Conservation (phyloP, 768 basidiomycete species). For the Mycena galericulata region DNA sequence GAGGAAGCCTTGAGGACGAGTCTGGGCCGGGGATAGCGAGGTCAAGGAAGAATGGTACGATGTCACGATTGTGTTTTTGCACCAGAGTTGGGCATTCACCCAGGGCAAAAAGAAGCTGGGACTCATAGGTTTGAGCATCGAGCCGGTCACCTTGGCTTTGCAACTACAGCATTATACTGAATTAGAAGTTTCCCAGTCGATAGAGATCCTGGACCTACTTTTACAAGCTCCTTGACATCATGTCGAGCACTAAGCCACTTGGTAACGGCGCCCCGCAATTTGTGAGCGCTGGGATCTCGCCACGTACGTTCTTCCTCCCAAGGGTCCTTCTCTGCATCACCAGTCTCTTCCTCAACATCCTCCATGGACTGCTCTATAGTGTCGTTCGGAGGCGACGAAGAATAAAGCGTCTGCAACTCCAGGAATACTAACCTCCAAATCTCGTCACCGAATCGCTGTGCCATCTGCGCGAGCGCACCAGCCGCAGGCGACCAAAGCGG, state of each 20-base stretch:
- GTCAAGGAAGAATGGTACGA: slow-evolving; percentile 86
- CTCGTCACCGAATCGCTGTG: slow-evolving; percentile 69
- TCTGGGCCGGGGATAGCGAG: slow-evolving; percentile 52
- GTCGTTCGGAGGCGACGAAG: slow-evolving; percentile 32
- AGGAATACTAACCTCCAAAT: slow-evolving; percentile 80
- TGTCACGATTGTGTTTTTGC: slow-evolving; percentile 89
- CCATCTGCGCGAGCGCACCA: slow-evolving; percentile 68
- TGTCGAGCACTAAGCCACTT: slow-evolving; percentile 59
- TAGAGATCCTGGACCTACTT: slow-evolving; percentile 48
- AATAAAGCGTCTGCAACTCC: slow-evolving; percentile 61
- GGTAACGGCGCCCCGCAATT: slow-evolving; percentile 59
- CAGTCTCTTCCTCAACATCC: slow-evolving; percentile 19
- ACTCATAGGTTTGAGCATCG: slow-evolving; percentile 81
- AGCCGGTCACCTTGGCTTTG: slow-evolving; percentile 64
- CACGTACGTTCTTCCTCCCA: slow-evolving; percentile 83
- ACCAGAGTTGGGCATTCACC: slow-evolving; percentile 77
- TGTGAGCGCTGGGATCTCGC: slow-evolving; percentile 81
- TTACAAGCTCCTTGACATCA: slow-evolving; percentile 43
- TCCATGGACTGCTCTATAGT: neutral
- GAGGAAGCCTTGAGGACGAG: slow-evolving; percentile 58
- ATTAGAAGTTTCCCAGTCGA: neutral
- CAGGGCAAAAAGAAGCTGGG: slow-evolving; percentile 80
- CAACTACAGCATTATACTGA: slow-evolving; percentile 39
- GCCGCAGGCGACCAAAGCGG: slow-evolving; percentile 91
- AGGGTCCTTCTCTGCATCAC: slow-evolving; percentile 50